Base-by-base conservation (phyloP, 2,329 filamentous ascomycete species). In the Dendrostoma leiphaemia region DNA sequence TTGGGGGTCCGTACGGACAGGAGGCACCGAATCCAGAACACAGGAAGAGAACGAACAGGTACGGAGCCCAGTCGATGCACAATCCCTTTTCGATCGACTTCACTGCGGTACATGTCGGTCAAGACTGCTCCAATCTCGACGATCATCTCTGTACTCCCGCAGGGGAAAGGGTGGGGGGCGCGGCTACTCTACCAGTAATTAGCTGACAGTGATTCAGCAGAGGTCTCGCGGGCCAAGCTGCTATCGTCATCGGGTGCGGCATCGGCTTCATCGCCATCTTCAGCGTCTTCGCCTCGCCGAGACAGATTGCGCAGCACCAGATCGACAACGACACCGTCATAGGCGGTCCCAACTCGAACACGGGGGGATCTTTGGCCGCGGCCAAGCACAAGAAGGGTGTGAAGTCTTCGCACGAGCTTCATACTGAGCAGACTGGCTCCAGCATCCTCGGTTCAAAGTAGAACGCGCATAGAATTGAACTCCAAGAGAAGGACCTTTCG, bases 241-340 rank as follows among this genome's bases (percentile, higher is more conserved):
- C 53, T 12, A 41, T 32, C 12, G 17, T 45, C 34, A 40, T 51
- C 23, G 48, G 43, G 15, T 23, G 52, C 3, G 41, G 12, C 23
- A 28, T 52, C 10, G 48, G 53, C 26, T 13, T 26, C 28, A 23
- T 51, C 17, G 34, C 35, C 10, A 6, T 52, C 35, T 51, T 37
- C 48, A 46, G 43, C 35, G n/a, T 21, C 28, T 55, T 55, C 9
- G 48, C 40, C 13, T 19, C 23, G n/a, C 53, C 53, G 6, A 31
- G 53, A 8, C 37, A 47, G 48, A 55, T 51, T 8, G 53, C 53
- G 23, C 35, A 51, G 13, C 46, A 52, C 23, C 53, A 52, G 48
- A 52, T 52, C 43, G 53, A 55, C 2, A 55, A 55, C 35, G 53
- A 52, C 24, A 52, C 45, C 10, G 48, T 52, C 6, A 44, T 55